Base-by-base conservation (phyloP, 2,329 filamentous ascomycete species). In the Plenodomus tracheiphilus region DNA sequence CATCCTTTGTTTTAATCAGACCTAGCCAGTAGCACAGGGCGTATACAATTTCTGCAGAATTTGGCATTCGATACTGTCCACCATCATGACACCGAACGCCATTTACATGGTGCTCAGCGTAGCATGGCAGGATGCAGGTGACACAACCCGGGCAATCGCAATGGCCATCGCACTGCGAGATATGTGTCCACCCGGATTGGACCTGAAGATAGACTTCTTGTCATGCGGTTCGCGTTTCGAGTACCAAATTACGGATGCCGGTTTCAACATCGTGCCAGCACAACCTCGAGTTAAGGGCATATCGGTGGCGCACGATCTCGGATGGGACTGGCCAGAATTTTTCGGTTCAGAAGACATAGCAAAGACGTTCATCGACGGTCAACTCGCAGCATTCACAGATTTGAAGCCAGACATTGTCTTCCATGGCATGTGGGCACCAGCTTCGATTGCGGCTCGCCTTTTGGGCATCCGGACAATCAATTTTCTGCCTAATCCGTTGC, bases 351-450 rank as follows among this genome's bases (percentile, higher is more conserved):
- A 61, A 46, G 62, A 67, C 20, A 66, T 69, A 30, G 66, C 65
- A 5, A 61, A 58, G 41, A 58, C 52, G 3, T 69, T 69, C 49
- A 69, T 69, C 32, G 62, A 68, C 2, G 66, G 66, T 0, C 66
- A 69, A 30, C 54, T 69, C 2, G 64, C 58, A 2, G 66, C 66
- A 2, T 65, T 69, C 44, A 51, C 42, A 10, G 53, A 63, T 11
- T 34, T 69, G 38, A 59, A 66, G 48, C 66, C 66, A 2, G 66
- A 69, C n/a, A 57, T 68, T 28, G 66, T 69, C 15, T 67, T 69
- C 48, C 66, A 69, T 41, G 66, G 66, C 19, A 69, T 69, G 66
- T 69, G 65, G 65, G 65, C 66, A 16, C 65, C 66, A 17, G 65
- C 65, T 18, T 66, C 62, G 15, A 56, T 69, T 13, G 64, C 66